Percentiles rank a stretch among this genome's conserved stretches.
Evolutionary conservation across 331 rosid species (phyloP).

Genomic region (Ulmus americana): DNA sequence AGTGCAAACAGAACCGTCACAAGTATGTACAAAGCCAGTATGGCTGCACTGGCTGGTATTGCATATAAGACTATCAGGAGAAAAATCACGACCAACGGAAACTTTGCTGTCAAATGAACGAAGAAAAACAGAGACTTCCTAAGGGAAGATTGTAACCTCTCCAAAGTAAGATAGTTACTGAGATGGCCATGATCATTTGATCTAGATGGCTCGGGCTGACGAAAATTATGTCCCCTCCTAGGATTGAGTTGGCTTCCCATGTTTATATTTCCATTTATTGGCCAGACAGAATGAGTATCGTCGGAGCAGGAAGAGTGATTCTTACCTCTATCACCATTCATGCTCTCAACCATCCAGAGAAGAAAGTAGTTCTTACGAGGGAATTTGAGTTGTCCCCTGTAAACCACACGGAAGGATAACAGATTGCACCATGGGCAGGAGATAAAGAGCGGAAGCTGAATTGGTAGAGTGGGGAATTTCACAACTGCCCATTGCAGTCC

Average conservation of each 20-base stretch:
- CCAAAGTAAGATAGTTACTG: conserved; percentile 42
- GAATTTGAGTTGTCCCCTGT: conserved; percentile 67
- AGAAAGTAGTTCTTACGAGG: conserved; percentile 96
- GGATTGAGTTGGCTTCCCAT: conserved; percentile 40
- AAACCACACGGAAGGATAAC: conserved; percentile 77
- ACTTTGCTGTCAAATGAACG: conserved; percentile 79
- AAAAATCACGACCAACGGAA: conserved; percentile 78
- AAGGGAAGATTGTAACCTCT: conserved; percentile 45
- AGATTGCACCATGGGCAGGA: conserved; percentile 98
- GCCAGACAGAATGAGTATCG: conserved; percentile 51
- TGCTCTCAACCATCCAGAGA: conserved; percentile 98
- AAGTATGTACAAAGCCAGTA: conserved; percentile 76
- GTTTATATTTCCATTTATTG: conserved; percentile 40
- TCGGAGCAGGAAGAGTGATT: conserved; percentile 47
- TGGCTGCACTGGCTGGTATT: conserved; percentile 90
- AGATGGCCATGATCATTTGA: conserved; percentile 25
- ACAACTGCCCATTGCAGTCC: conserved; percentile 96
- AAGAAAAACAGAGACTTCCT: conserved; percentile 64
- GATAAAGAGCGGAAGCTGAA: conserved; percentile 93
- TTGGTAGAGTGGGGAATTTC: conserved; percentile 81
- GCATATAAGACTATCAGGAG: conserved; percentile 78
- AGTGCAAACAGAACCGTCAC: conserved; percentile 81
- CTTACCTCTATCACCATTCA: conserved; percentile 78
- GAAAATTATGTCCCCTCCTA: conserved; percentile 51
- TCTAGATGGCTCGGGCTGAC: conserved; percentile 39